A percentile compares a stretch with the other conserved stretches of the same genome.
Evolutionary conservation across 495 filamentous ascomycete species (phyloP).

Genomic region (Trichodelitschia bisporula): DNA sequence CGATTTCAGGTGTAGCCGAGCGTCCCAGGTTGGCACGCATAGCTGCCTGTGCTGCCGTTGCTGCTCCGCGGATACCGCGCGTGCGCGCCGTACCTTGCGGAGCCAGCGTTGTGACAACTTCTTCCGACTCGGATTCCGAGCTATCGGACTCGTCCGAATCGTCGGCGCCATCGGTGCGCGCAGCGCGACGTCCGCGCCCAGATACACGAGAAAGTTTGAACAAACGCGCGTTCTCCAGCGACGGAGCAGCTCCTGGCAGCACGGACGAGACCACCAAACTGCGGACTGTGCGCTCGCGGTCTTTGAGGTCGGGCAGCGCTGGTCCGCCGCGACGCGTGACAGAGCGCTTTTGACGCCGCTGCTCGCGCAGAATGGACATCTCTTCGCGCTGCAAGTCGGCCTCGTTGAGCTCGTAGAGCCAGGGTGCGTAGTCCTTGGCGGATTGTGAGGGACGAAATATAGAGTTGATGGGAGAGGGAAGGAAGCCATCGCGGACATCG

Average conservation of each 20-base stretch:
- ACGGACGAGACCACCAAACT: slow-evolving; percentile 78
- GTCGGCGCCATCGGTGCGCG: slow-evolving; percentile 37
- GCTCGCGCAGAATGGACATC: slow-evolving; percentile 76
- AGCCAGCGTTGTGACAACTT: too few relatives aligned
- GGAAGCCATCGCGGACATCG: slow-evolving; percentile 61
- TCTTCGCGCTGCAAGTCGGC: slow-evolving; percentile 76
- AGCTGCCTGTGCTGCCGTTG: slow-evolving; percentile 52
- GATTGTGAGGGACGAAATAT: slow-evolving; percentile 75
- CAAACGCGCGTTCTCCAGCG: slow-evolving; percentile 63
- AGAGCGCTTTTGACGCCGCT: slow-evolving; percentile 80
- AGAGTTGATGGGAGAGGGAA: slow-evolving; percentile 58
- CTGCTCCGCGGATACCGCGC: slow-evolving; percentile 67
- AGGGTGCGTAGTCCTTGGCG: slow-evolving; percentile 78
- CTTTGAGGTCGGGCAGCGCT: slow-evolving; percentile 86
- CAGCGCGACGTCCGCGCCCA: slow-evolving; percentile 28
- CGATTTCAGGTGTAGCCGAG: slow-evolving; percentile 69
- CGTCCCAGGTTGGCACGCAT: slow-evolving; percentile 52
- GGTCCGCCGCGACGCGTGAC: slow-evolving; percentile 85
- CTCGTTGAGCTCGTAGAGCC: slow-evolving; percentile 76
- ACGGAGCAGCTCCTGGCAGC: slow-evolving; percentile 59
- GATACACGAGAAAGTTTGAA: slow-evolving; percentile 44
- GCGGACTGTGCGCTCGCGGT: slow-evolving; percentile 73
- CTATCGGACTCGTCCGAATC: slow-evolving; percentile 74
- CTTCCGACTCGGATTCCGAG: slow-evolving; percentile 52
- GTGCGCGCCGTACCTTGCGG: slow-evolving; percentile 62